A percentile compares a stretch with the other conserved stretches of the same genome.
Evolutionary conservation across 805 yeast genomes (phyloP).

Genomic region (Candida mattraensis): DNA sequence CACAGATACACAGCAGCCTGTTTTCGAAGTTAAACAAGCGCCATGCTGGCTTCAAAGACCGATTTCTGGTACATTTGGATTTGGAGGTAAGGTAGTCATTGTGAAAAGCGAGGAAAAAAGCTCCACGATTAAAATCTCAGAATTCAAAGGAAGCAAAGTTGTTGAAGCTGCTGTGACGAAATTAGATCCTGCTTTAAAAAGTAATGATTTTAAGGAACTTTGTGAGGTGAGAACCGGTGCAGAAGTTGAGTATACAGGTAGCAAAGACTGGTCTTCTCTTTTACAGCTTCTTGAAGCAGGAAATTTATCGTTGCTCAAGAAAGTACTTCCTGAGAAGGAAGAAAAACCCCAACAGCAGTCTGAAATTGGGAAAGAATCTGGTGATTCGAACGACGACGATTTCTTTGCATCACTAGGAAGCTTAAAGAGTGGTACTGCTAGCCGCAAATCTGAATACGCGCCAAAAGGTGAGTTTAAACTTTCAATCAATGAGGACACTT

Average conservation of each 20-base stretch:
- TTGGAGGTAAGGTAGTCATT: conserved; percentile 84
- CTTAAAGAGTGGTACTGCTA: conserved; percentile 12
- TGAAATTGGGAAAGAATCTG: conserved; percentile 13
- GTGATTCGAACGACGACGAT: conserved; percentile 35
- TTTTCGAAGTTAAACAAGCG: conserved; percentile 70
- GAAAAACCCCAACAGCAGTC: conserved; percentile 14
- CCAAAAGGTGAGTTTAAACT: conserved; percentile 59
- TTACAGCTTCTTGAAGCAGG: conserved; percentile 51
- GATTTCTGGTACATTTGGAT: conserved; percentile 78
- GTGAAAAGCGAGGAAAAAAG: conserved; percentile 39
- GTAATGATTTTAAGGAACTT: conserved; percentile 52
- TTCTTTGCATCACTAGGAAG: conserved; percentile 37
- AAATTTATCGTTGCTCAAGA: conserved; percentile 48
- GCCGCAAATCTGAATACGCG: conserved; percentile 31
- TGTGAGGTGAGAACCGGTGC: conserved; percentile 52
- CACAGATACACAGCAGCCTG: conserved; percentile 71
- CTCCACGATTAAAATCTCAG: conserved; percentile 41
- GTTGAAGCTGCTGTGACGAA: conserved; percentile 37
- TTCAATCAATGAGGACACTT: conserved; percentile 29
- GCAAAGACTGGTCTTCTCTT: conserved; percentile 63
- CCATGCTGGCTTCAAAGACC: conserved; percentile 87
- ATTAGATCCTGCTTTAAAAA: conserved; percentile 57
- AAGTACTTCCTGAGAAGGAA: conserved; percentile 25
- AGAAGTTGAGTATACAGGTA: conserved; percentile 35
- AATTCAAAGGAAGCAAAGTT: conserved; percentile 34